Percentiles rank a stretch among this genome's conserved stretches.
phyloP scores from a whole-genome alignment of 768 basidiomycete genomes.

The Tephrocybe sp. region DNA sequence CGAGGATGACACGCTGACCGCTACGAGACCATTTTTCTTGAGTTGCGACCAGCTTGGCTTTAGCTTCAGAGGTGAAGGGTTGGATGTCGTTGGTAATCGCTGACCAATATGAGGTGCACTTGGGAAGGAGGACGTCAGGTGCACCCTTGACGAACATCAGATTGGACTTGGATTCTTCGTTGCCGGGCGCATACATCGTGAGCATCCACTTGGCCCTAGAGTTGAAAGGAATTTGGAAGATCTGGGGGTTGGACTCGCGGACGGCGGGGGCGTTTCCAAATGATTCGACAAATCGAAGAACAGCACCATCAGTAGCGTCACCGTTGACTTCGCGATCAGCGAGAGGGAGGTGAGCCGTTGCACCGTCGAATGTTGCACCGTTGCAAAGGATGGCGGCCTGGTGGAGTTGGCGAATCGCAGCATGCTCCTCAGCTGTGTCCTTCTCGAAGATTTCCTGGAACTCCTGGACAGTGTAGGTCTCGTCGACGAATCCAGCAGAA shows the following conservation, averaged over 20 bases:
- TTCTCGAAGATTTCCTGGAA: constrained; percentile 13
- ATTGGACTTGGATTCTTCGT: constrained; percentile 11
- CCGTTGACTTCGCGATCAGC: constrained; percentile 36
- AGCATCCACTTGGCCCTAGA: constrained; percentile 62
- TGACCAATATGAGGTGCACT: constrained; percentile 28
- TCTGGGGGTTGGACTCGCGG: constrained; percentile 19
- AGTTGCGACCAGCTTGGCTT: constrained; percentile 17
- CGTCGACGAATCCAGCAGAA: constrained; percentile 37
- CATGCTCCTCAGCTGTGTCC: neutral
- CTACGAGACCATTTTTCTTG: constrained; percentile 43
- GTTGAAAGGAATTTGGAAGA: constrained; percentile 41
- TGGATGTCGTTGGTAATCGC: constrained; percentile 20
- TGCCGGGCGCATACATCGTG: constrained; percentile 27
- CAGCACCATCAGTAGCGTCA: constrained; percentile 53
- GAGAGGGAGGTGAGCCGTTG: constrained; percentile 20
- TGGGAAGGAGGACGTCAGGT: constrained; percentile 49
- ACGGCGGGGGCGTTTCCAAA: constrained; percentile 20
- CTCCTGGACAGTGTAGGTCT: constrained; percentile 26
- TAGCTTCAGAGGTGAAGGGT: constrained; percentile 24
- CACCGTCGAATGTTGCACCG: constrained; percentile 46
- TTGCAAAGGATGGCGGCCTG: constrained; percentile 53
- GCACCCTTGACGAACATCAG: constrained; percentile 57
- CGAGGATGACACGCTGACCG: constrained; percentile 53
- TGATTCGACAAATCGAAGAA: constrained; percentile 46
- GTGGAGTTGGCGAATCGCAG: constrained; percentile 22